Evolutionary conservation across 805 yeast genomes (phyloP), one percentile per base, ranked within the genome.

Genomic region (Kodamaea neixiangensis): DNA sequence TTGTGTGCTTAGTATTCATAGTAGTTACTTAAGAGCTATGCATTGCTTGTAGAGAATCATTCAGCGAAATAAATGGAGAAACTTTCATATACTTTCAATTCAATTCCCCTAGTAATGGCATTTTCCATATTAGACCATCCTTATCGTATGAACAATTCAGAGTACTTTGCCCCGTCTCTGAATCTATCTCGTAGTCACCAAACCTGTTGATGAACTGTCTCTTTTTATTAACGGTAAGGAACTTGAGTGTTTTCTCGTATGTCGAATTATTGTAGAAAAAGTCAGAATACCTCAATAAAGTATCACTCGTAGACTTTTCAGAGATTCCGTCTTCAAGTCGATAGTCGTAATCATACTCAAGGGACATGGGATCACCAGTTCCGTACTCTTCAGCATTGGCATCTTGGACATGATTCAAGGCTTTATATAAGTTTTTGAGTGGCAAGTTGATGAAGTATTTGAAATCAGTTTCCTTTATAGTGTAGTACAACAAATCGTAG

Each of bases 401-500:
- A 20, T 41, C 20, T 18, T 44, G 43, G n/a, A 67, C 71, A 42
- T 62, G 55, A 44, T 76, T 69, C 39, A 80, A 65, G 1, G 79
- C 79, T 54, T 73, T 74, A 60, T 78, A 79, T 7, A 80, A 63
- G 43, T 73, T 72, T 47, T 78, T 77, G 38, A 79, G 61, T 3
- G 80, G 73, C 6, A 73, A 57, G 55, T 80, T 78, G 14, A 79
- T 74, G 54, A 79, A 59, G 54, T 62, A 53, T 64, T 76, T 62
- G 55, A 71, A 74, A 51, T 74, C 69, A 1, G 72, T 70, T 51
- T 73, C 77, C 42, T 68, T 65, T 22, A 73, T 68, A 3, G 76
- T 60, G 49, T 73, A 73, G 54, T 65, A 73, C n/a, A 74, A 62
- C n/a, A 74, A 55, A 46, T 74, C 78, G 50, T 61, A 75, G 39